Conservation (phyloP, 163 green algal species). For the Scenedesmus sp. region DNA sequence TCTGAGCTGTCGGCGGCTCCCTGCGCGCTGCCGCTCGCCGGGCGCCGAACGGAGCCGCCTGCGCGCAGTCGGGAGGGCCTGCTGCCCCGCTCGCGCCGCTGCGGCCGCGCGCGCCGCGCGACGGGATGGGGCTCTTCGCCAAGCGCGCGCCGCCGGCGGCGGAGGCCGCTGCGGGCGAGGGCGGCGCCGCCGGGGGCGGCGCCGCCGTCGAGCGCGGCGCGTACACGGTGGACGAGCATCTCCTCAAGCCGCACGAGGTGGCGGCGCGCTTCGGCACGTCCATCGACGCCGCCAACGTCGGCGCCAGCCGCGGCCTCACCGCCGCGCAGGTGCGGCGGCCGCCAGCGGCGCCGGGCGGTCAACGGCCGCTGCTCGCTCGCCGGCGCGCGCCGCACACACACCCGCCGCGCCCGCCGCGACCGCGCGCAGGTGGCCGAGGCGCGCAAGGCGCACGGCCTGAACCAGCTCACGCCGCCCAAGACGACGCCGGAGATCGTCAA, state of each 20-base stretch:
- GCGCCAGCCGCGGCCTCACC: slow-evolving; percentile 33
- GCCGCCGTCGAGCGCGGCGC: background rate
- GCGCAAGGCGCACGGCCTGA: slow-evolving; percentile 28
- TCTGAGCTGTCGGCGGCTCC: too few species aligned
- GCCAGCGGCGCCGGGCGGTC: background rate
- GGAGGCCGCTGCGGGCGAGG: too few species aligned
- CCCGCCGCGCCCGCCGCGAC: background rate
- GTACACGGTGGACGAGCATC: slow-evolving; percentile 31
- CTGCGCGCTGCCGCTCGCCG: too few species aligned
- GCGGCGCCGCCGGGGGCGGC: too few species aligned
- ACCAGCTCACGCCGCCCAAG: slow-evolving; percentile 46
- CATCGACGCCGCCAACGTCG: slow-evolving; percentile 31
- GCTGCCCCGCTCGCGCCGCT: too few species aligned
- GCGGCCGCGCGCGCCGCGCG: too few species aligned
- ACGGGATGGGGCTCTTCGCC: too few species aligned
- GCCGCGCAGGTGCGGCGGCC: slow-evolving; percentile 4
- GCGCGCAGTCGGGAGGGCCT: too few species aligned
- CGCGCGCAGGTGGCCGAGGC: background rate
- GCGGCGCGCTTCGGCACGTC: slow-evolving; percentile 18
- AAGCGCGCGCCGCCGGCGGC: too few species aligned
- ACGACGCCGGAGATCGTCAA: slow-evolving; percentile 44
- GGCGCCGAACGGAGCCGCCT: too few species aligned
- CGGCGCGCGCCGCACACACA: background rate
- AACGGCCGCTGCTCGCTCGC: background rate
- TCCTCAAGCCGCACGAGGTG: slow-evolving; percentile 28